A percentile compares a stretch with the other conserved stretches of the same genome.
These are phyloP conservation scores for Phytophthora cryptogea DNA, from an alignment of 352 stramenopile genomes.

Conservation along the genomic window DNA sequence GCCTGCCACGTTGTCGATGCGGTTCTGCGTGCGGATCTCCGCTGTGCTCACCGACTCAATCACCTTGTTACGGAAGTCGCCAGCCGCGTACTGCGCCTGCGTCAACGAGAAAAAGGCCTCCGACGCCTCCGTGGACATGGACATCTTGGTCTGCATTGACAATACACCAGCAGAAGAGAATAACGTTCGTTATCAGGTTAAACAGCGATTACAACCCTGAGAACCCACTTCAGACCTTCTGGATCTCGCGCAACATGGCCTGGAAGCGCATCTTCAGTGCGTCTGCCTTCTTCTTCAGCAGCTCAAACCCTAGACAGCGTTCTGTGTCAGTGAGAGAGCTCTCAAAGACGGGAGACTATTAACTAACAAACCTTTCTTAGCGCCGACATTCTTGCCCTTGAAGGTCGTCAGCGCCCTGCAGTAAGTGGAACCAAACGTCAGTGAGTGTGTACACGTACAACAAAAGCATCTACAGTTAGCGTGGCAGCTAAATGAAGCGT, in stretches of 20 bases:
- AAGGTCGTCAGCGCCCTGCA: slow-evolving; percentile 83
- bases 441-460: neutral
- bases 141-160: slow-evolving; percentile 76
- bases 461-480: neutral
- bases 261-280: slow-evolving; percentile 97
- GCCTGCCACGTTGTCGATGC: slow-evolving; percentile 99
- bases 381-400: slow-evolving; percentile 81
- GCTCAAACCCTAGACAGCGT: slow-evolving; percentile 60
- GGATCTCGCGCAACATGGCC: slow-evolving; percentile 86
- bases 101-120: slow-evolving; percentile 98
- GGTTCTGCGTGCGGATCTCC: slow-evolving; percentile 95
- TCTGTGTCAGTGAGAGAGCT: slow-evolving; percentile 1
- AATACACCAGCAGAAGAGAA: neutral
- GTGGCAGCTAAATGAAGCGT: neutral
- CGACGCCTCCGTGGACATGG: slow-evolving; percentile 89
- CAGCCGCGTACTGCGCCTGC: slow-evolving; percentile 98
- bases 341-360: neutral
- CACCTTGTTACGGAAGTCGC: slow-evolving; percentile 97
- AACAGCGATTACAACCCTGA: neutral
- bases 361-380: slow-evolving; percentile 75
- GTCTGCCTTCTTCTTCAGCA: slow-evolving; percentile 98
- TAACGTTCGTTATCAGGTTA: neutral
- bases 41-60: slow-evolving; percentile 96
- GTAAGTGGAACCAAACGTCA: slow-evolving; percentile 10
- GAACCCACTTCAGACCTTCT: slow-evolving; percentile 51